Conservation (phyloP, 2,329 filamentous ascomycete genomes). For the Microsporum audouinii region DNA sequence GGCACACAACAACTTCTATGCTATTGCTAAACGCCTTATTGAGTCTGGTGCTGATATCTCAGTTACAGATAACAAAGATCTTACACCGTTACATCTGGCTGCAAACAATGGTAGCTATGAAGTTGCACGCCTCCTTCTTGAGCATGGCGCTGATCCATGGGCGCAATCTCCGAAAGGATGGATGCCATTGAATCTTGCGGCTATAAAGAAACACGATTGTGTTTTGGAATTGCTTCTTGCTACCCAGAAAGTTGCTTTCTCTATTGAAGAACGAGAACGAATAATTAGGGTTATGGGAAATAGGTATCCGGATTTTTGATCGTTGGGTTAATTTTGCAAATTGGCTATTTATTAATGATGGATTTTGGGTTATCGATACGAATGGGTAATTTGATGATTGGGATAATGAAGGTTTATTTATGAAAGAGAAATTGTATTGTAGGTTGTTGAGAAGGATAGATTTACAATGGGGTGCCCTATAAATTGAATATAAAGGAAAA, state of each 20-base stretch:
- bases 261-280: background rate
- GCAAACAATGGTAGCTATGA: background rate
- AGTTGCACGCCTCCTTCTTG: background rate
- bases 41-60: background rate
- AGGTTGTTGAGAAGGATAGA: too few species aligned
- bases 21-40: background rate
- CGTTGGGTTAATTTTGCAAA: background rate
- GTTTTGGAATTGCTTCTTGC: background rate
- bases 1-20: background rate
- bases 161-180: background rate
- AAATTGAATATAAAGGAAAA: too few species aligned
- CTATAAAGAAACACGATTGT: background rate
- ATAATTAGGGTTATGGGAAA: background rate
- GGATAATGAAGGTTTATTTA: background rate
- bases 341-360: too few species aligned
- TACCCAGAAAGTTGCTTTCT: background rate
- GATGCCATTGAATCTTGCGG: background rate
- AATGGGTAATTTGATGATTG: background rate
- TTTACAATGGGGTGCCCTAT: too few species aligned
- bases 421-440: background rate
- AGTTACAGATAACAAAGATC: background rate
- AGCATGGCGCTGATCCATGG: background rate
- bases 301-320: background rate
- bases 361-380: background rate
- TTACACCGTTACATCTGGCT: background rate